phyloP scores from a whole-genome alignment of 805 yeast species.

The Wickerhamiella cacticola region DNA sequence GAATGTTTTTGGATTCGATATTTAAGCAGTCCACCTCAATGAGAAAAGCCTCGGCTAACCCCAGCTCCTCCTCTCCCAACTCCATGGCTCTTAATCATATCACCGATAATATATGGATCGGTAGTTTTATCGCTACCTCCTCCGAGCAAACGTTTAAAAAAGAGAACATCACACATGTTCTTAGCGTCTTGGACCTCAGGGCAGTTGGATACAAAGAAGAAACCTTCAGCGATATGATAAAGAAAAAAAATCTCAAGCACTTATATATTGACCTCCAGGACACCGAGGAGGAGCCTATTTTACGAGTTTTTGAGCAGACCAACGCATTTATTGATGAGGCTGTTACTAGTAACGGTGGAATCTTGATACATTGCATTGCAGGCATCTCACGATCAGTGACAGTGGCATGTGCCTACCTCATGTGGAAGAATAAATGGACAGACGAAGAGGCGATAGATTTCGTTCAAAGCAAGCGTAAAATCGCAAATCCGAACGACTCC shows the following conservation, averaged over 20 bases:
- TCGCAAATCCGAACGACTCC: conserved; percentile 58
- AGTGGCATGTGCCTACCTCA: conserved; percentile 73
- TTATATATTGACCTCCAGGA: conserved; percentile 52
- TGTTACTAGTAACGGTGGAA: conserved; percentile 23
- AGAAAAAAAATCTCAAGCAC: conserved; percentile 12
- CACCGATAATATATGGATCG: conserved; percentile 69
- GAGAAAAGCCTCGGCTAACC: background rate
- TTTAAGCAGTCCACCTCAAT: background rate
- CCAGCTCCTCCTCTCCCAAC: background rate
- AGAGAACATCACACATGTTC: conserved; percentile 54
- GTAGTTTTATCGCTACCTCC: conserved; percentile 56
- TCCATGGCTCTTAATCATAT: conserved; percentile 41
- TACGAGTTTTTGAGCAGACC: conserved; percentile 48
- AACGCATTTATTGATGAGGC: conserved; percentile 58
- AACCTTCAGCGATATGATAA: conserved; percentile 11
- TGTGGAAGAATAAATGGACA: conserved; percentile 53
- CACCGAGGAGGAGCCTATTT: conserved; percentile 50
- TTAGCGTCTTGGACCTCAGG: conserved; percentile 46
- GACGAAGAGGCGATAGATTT: conserved; percentile 60
- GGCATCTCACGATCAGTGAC: conserved; percentile 89
- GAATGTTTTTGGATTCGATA: background rate
- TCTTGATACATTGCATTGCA: conserved; percentile 51
- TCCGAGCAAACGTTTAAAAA: conserved; percentile 40
- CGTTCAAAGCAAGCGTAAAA: conserved; percentile 49
- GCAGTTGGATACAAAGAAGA: conserved; percentile 12